Conservation (phyloP, 345 rosid genomes). For the Melaleuca quinquenervia region DNA sequence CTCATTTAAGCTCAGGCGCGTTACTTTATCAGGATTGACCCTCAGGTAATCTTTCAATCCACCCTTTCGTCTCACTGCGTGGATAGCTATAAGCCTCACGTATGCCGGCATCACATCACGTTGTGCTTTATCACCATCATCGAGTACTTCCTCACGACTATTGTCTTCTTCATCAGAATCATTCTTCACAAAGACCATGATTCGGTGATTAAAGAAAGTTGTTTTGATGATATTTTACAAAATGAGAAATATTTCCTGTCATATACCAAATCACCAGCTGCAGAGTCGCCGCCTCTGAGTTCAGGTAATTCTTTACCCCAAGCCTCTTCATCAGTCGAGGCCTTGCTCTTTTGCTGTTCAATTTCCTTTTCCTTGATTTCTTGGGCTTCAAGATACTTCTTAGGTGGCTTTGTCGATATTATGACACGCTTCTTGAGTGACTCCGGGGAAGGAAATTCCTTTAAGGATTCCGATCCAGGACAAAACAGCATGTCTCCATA, state of each 20-base stretch:
- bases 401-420: slow-evolving; percentile 93
- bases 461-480: slow-evolving; percentile 65
- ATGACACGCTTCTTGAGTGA: slow-evolving; percentile 54
- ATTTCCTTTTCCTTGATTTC: slow-evolving; percentile 25
- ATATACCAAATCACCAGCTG: slow-evolving; percentile 20
- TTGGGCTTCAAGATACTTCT: slow-evolving; percentile 52
- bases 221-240: neutral
- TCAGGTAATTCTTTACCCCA: slow-evolving; percentile 73
- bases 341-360: slow-evolving; percentile 31
- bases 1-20: slow-evolving; percentile 66
- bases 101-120: slow-evolving; percentile 25
- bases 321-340: slow-evolving; percentile 32
- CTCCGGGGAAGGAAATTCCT: slow-evolving; percentile 81
- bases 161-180: slow-evolving; percentile 24
- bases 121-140: slow-evolving; percentile 25
- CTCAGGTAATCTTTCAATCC: slow-evolving; percentile 30
- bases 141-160: slow-evolving; percentile 19
- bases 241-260: neutral
- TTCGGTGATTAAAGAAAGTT: neutral
- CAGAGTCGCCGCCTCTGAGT: slow-evolving; percentile 10
- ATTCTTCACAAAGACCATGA: slow-evolving; percentile 15
- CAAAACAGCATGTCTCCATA: slow-evolving; percentile 77
- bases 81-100: slow-evolving; percentile 58
- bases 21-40: slow-evolving; percentile 37
- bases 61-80: slow-evolving; percentile 58